phyloP scores from a whole-genome alignment of 352 stramenopile species.

The Pythium rishiriense region DNA sequence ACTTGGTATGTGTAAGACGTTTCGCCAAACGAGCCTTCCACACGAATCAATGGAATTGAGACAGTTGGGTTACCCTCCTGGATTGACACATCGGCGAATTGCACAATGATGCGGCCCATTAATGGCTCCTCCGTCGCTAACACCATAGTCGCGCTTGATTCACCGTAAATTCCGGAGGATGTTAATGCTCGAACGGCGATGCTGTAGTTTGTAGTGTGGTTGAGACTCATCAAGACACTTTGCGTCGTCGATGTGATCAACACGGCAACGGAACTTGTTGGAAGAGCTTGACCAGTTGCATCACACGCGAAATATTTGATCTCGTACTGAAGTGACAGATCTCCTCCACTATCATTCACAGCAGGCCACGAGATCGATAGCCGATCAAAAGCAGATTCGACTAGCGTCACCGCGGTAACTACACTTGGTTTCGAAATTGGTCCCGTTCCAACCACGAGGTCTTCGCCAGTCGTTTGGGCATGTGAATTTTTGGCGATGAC shows the following conservation, averaged over 20 bases:
- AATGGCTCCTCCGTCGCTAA: constrained; percentile 41
- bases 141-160: constrained; percentile 18
- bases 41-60: constrained; percentile 36
- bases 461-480: constrained; percentile 29
- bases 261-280: constrained; percentile 7
- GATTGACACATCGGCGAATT: constrained; percentile 21
- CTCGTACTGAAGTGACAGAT: constrained; percentile 40
- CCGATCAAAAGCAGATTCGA: constrained; percentile 37
- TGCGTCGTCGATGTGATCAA: constrained; percentile 6
- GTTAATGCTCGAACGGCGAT: constrained; percentile 36
- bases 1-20: constrained; percentile 39
- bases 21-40: constrained; percentile 55
- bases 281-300: constrained; percentile 17
- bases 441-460: constrained; percentile 31
- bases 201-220: constrained; percentile 41
- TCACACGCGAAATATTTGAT: constrained; percentile 43
- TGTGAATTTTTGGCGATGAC: constrained; percentile 39
- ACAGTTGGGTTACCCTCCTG: constrained; percentile 34
- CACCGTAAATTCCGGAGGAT: constrained; percentile 35
- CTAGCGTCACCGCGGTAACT: constrained; percentile 27
- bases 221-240: constrained; percentile 27
- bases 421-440: constrained; percentile 39
- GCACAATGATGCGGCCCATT: constrained; percentile 33
- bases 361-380: constrained; percentile 40
- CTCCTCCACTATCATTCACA: constrained; percentile 47